These are phyloP conservation scores for Penicillium samsonianum DNA, from an alignment of 495 filamentous ascomycete species.

Conservation along the genomic window DNA sequence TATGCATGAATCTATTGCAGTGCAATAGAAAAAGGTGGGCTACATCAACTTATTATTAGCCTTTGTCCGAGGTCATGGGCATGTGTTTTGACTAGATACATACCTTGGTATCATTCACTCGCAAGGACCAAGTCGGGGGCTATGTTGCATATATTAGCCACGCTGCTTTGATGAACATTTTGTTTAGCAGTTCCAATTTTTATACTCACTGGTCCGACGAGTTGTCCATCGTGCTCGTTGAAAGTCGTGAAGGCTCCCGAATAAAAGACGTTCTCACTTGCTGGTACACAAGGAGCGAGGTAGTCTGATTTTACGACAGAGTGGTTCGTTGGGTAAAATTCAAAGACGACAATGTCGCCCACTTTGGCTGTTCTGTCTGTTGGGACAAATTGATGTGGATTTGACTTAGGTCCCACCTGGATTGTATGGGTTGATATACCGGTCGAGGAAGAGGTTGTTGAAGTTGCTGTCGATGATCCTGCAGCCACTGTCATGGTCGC, in stretches of 20 bases:
- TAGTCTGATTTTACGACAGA: constrained; percentile 62
- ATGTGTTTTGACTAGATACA: not conserved
- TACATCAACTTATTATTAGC: constrained; percentile 12
- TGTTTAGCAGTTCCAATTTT: not conserved
- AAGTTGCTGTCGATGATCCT: constrained; percentile 1
- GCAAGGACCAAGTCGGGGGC: constrained; percentile 40
- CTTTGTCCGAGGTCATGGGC: not conserved
- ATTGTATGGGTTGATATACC: constrained; percentile 47
- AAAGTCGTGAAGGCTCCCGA: constrained; percentile 38
- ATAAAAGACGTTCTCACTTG: constrained; percentile 43
- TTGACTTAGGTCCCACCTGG: constrained; percentile 47
- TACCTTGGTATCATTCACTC: constrained; percentile 39
- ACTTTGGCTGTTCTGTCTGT: constrained; percentile 50
- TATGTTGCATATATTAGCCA: constrained; percentile 10
- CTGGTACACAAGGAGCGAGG: constrained; percentile 55
- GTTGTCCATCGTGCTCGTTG: constrained; percentile 29
- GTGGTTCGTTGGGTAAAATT: constrained; percentile 64
- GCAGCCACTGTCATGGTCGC: constrained; percentile 9
- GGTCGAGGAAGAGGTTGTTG: constrained; percentile 17
- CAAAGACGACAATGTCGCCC: constrained; percentile 59
- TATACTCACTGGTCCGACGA: constrained; percentile 33
- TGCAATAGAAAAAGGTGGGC: constrained; percentile 47
- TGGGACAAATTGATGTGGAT: constrained; percentile 53
- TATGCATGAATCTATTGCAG: constrained; percentile 41
- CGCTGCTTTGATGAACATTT: not conserved